Evolutionary conservation across 2,329 filamentous ascomycete species (phyloP), one percentile per base, ranked within the genome.

Genomic region (Ceratocystis lukuohia): DNA sequence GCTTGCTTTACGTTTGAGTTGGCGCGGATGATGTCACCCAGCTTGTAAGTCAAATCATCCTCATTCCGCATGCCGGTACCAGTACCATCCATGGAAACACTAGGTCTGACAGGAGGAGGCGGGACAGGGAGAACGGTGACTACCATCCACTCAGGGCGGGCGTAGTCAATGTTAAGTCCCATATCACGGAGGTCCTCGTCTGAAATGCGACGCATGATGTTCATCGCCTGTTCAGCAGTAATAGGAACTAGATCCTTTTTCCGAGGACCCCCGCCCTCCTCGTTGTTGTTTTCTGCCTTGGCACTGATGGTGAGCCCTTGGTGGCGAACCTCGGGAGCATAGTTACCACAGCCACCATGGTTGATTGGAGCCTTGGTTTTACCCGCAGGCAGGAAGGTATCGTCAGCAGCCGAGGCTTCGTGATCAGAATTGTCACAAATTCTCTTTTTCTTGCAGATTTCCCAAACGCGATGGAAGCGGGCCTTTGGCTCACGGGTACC

Each of bases 1-100:
- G 91, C 94, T 71, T 94, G 88, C 71, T 89, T 87, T 66, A 99
- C 92, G 72, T 96, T 96, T 71, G 89, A 88, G 78, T 99, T 99
- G 71, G 94, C 93, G 71, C 94, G 91, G 71, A 99, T 94, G 72
- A 99, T 96, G 77, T 99, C 94, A 72, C 92, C 92, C 41, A 99
- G 81, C 78, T 99, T 99, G 83, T 96, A 99, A 0, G 94, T 99
- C 82, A 99, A 83, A 81, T 99, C 95, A 75, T 99, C 94, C 77
- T 99, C 94, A 74, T 94, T 94, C 69, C 94, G 88, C 80, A 93
- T 87, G 69, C 94, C 94, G 70, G 90, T 89, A 65, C 90, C 89
- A 56, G 91, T 96, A 64, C 94, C 92, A 73, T 97, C 95, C 79
- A 97, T 93, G 25, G 93, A 95, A 71, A 99, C 96, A 81, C 91